Base-by-base conservation (phyloP, 2,329 filamentous ascomycete species). In the Cordyceps fumosorosea region DNA sequence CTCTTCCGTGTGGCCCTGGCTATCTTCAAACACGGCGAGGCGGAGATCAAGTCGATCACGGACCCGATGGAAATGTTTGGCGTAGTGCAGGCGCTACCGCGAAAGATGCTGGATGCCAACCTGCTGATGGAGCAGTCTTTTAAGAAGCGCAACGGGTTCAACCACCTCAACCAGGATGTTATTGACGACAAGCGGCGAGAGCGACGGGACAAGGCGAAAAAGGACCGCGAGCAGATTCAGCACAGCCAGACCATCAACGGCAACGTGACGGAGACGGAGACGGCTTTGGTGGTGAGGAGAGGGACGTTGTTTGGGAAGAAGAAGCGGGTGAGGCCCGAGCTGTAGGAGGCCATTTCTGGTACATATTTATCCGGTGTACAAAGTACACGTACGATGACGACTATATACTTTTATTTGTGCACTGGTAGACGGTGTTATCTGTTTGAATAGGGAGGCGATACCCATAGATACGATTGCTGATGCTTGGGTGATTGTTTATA, bases 11-110 rank as follows among this genome's bases (percentile, higher is more conserved):
- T 96, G 63, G 91, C 93, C 0, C 79, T 98, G 48, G 88, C 91
- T 37, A 89, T 97, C 64, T 96, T 98, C 82, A 96, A 96, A 75
- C 80, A 89, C 1, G 91, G 90, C 65, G 92, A 97, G 76, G 72
- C 78, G 6, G 88, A 95, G 67, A 95, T 98, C 69, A 85, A 88
- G 68, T 84, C 84, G 10, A 88, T 96, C 12, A 82, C 81, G 18
- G 93, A 96, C 70, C 90, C 92, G 0, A 96, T 96, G 87, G 93
- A 98, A 77, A 91, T 97, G 69, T 97, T 97, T 74, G 91, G 96
- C 71, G 87, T 96, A 3, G 92, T 98, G 32, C 93, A 98, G 77
- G 87, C 87, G 1, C 86, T 96, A 34, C 93, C 93, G 0, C 84
- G 93, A 59, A 84, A 84, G 60, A 82, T 96, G 69, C 75, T 97